Evolutionary conservation across 139 green algal species (phyloP), one percentile per base, ranked within the genome.

Genomic region (Nannochloris sp.): DNA sequence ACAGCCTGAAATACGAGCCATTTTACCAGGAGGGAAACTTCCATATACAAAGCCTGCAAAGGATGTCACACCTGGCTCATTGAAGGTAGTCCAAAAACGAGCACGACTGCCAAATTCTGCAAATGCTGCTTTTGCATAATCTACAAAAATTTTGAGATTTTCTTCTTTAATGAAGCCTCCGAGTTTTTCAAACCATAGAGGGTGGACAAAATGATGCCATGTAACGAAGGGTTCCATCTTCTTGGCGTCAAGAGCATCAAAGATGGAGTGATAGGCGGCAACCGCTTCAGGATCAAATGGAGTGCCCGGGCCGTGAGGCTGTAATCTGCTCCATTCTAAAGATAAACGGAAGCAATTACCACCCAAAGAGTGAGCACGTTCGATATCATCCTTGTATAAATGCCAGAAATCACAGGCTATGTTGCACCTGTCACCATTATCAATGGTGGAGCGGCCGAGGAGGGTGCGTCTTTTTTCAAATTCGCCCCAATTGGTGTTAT

Each of bases 181-280:
- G 46, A 87, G 51, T 8, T 83, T 70, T 35, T 95, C 83, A 80
- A 95, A 95, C 86, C 86, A 93, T 29, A 33, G 38, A 12, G 88
- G 88, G 60, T 95, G 86, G 33, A 84, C 80, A 64, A 92, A 95
- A 73, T 92, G 87, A 77, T 92, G 83, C 66, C 95, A 72, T 9
- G 87, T 92, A 27, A 85, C 75, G 38, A 86, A 87, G n/a, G 85
- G 74, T 54, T 85, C 80, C 60, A 95, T 65, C 24, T 76, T 70
- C 34, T 78, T 55, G 37, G 55, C 64, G 29, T 71, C 53, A 27
- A 76, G 51, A 3, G 32, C 36, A 36, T 81, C 72, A 13, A 85
- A 70, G 2, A 85, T 85, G 4, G 67, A 44, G 48, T 79, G 42
- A 65, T 77, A 85, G 7, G 80, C 70, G 31, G 68, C 23, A 29